These are phyloP conservation scores for Hemileccinum rubropunctum DNA, from an alignment of 768 basidiomycete species.

Conservation along the genomic window DNA sequence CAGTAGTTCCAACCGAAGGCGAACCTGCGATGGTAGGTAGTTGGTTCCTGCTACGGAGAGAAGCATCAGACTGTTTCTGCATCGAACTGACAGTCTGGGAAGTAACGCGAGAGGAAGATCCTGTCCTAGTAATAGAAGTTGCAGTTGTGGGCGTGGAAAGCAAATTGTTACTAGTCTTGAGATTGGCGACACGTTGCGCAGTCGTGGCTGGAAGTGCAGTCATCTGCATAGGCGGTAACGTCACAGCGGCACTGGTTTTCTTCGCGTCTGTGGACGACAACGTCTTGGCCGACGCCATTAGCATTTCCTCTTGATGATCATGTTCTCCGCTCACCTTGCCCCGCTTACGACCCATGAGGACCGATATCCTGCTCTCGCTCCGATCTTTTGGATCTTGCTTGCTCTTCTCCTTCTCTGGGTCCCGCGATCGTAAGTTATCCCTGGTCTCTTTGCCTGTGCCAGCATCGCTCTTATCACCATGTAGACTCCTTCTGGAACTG, in stretches of 20 bases:
- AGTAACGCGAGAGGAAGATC: constrained; percentile 62
- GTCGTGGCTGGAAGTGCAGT: constrained; percentile 78
- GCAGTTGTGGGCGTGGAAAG: constrained; percentile 41
- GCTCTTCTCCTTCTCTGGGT: constrained; percentile 47
- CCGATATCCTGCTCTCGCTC: constrained; percentile 87
- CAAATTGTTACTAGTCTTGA: constrained; percentile 56
- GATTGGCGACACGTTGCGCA: constrained; percentile 79
- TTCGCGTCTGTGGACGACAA: constrained; percentile 79
- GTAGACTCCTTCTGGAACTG: constrained; percentile 76
- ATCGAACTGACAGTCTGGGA: constrained; percentile 83
- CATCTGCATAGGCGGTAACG: constrained; percentile 89
- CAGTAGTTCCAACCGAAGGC: constrained; percentile 75
- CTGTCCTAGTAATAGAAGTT: constrained; percentile 39
- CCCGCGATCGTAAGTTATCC: constrained; percentile 46
- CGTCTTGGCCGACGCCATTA: constrained; percentile 49
- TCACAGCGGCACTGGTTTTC: constrained; percentile 65
- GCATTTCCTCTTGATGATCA: constrained; percentile 1
- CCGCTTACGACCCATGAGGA: constrained; percentile 82
- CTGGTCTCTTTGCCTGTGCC: constrained; percentile 48
- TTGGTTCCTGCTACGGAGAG: constrained; percentile 70
- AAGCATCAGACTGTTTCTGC: constrained; percentile 84
- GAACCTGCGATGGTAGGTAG: constrained; percentile 93
- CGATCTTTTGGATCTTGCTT: constrained; percentile 82
- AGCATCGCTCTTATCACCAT: constrained; percentile 48
- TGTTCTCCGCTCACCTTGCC: constrained; percentile 69